Evolutionary conservation across 2,329 filamentous ascomycete species (phyloP), one percentile per base, ranked within the genome.

Genomic region (Pseudogymnoascus sp.): DNA sequence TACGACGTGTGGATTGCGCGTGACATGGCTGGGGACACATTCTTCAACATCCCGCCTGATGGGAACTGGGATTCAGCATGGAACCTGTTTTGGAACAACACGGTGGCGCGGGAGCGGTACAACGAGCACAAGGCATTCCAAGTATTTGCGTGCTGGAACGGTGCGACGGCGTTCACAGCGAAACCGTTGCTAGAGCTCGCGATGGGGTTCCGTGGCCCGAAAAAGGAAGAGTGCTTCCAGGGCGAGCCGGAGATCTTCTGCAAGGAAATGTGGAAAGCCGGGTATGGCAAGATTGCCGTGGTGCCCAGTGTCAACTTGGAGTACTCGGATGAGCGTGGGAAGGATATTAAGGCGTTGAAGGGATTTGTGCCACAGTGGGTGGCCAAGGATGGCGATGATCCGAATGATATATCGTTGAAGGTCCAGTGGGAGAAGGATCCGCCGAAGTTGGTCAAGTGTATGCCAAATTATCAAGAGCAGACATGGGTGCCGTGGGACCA

Each of bases 141-240:
- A 68, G 83, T 85, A 0, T 86, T 83, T 63, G 70, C 82, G 0
- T 86, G 84, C 69, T 86, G 84, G 83, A 85, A 85, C 63, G 84
- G 84, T 2, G 81, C 79, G 0, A 75, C 76, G 0, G 77, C 76
- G 0, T 78, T 85, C 60, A 73, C 72, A 0, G 82, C 81, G 0
- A 71, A 72, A 41, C 80, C 81, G 0, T 68, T 85, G 7, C 63
- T 83, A 3, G 71, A 76, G 12, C 67, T 72, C 0, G 73, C 72
- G 8, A 69, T 84, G 2, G 65, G 68, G 5, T 85, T 85, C 67
- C 75, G 83, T 1, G 67, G 66, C 1, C 67, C 71, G 5, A 63
- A 69, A 13, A 66, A 71, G 13, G 65, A 62, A 61, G 83, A 85
- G 68, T 86, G 83, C 62, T 74, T 69, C 9, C 77, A 80, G 64